Base-by-base conservation (phyloP, 192 early-diverging fungal species). In the Jimgerdemannia flammicorona region DNA sequence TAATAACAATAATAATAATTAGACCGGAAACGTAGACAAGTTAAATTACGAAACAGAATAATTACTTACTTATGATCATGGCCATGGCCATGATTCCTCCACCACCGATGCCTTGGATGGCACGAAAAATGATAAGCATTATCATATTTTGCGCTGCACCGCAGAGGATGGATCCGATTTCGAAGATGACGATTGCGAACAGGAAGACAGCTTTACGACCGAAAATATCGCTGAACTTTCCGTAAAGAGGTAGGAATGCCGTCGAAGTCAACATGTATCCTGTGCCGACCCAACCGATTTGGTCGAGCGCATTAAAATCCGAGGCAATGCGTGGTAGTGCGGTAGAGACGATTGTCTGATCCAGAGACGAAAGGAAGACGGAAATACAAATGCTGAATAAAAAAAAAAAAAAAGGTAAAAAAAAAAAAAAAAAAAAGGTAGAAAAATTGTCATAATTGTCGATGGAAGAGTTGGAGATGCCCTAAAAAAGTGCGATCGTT, bases 301-400 rank as follows among this genome's bases (percentile, higher is more conserved):
- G 79, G 54, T 85, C 86, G 40, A 91, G 82, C 9, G 87, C 82
- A 4, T 84, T 73, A 64, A 97, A 93, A 42, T 95, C 90, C 40
- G 82, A 75, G 17, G 90, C 88, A 72, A 98, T 96, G 0, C 75
- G 81, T 14, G 88, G 83, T 54, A 94, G 84, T 3, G 92, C 87
- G 0, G 94, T 95, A 4, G 92, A 86, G 43, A 98, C 87, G 68
- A 98, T 94, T 1, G 93, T 96, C 71, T 91, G 91, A 74, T 96
- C 95, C 7, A 93, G 77, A 18, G 90, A 87, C 0, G 90, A 90
- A 40, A 95, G 86, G 72, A 95, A 91, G 72, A 93, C 84, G 3
- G 86, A 85, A 11, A 93, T 72, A 8, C 84, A 82, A 44, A 95
- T 82, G 1, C 88, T 85, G 75, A 74, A 72, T 40, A 75, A 29